phyloP scores from a whole-genome alignment of 495 filamentous ascomycete genomes.

The Articulospora tetracladia region DNA sequence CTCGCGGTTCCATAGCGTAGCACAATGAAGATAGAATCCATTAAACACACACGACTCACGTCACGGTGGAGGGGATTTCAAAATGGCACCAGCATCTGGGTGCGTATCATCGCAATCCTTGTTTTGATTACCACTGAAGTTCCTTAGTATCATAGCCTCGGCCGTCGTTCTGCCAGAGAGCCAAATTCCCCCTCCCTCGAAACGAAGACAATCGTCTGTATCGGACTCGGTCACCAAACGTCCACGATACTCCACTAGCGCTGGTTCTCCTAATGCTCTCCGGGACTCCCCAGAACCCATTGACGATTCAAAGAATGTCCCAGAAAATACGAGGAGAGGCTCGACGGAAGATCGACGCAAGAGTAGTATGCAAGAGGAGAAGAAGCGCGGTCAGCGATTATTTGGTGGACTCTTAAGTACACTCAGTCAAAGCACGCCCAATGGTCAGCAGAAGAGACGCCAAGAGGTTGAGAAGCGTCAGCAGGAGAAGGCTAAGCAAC shows the following conservation, averaged over 20 bases:
- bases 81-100: constrained; percentile 30
- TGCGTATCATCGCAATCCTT: constrained; percentile 15
- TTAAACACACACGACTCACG: neutral
- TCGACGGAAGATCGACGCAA: constrained; percentile 32
- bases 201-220: constrained; percentile 55
- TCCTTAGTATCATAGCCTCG: constrained; percentile 52
- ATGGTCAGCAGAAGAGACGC: constrained; percentile 64
- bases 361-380: constrained; percentile 65
- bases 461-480: constrained; percentile 88
- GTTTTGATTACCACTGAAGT: neutral
- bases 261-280: constrained; percentile 17
- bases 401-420: constrained; percentile 88
- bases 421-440: constrained; percentile 74
- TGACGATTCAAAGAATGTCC: constrained; percentile 14
- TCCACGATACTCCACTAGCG: constrained; percentile 35
- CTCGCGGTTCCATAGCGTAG: neutral
- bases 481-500: constrained; percentile 73
- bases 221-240: constrained; percentile 55
- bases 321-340: neutral
- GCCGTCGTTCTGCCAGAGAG: constrained; percentile 60
- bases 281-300: constrained; percentile 20
- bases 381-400: constrained; percentile 80
- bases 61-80: constrained; percentile 12
- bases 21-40: neutral
- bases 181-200: constrained; percentile 33